Conservation (phyloP, 257 asterid genomes). For the Lithospermum erythrorhizon region DNA sequence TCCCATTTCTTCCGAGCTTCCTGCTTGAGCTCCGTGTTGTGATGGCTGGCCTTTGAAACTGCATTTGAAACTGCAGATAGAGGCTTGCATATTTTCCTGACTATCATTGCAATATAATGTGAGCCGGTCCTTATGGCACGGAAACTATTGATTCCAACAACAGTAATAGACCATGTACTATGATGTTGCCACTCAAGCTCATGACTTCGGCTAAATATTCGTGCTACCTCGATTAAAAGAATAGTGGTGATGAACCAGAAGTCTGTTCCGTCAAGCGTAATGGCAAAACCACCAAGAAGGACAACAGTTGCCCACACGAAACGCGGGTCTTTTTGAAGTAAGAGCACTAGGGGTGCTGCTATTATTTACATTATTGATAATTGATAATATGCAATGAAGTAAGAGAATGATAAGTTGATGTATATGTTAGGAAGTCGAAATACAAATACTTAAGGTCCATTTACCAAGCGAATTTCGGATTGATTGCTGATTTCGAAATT, state of each 20-base stretch:
- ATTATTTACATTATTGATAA: constrained; percentile 10
- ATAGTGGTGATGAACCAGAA: constrained; percentile 87
- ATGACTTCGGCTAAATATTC: constrained; percentile 76
- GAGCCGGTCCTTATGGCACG: constrained; percentile 54
- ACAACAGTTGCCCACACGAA: constrained; percentile 96
- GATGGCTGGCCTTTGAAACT: constrained; percentile 4
- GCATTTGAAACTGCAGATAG: constrained; percentile 9
- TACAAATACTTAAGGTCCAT: too few relatives aligned
- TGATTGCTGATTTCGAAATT: too few relatives aligned
- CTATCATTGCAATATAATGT: constrained; percentile 10
- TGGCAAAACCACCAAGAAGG: constrained; percentile 85
- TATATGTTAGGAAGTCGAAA: constrained; percentile 1
- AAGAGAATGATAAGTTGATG: constrained; percentile 1
- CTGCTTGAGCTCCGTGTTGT: constrained; percentile 5
- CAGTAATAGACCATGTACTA: constrained; percentile 69
- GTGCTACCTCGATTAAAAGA: constrained; percentile 56
- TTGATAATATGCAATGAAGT: constrained; percentile 1
- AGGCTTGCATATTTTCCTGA: constrained; percentile 20
- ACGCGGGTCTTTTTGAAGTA: constrained; percentile 18
- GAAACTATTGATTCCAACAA: constrained; percentile 57
- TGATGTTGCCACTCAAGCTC: constrained; percentile 98
- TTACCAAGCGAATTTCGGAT: too few relatives aligned
- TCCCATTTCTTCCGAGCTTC: constrained; percentile 19
- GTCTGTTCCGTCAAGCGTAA: constrained; percentile 59
- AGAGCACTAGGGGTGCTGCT: constrained; percentile 21